These are phyloP conservation scores for Urochloa ruziziensis DNA, from an alignment of 176 grass and related monocot species.

Conservation along the genomic window DNA sequence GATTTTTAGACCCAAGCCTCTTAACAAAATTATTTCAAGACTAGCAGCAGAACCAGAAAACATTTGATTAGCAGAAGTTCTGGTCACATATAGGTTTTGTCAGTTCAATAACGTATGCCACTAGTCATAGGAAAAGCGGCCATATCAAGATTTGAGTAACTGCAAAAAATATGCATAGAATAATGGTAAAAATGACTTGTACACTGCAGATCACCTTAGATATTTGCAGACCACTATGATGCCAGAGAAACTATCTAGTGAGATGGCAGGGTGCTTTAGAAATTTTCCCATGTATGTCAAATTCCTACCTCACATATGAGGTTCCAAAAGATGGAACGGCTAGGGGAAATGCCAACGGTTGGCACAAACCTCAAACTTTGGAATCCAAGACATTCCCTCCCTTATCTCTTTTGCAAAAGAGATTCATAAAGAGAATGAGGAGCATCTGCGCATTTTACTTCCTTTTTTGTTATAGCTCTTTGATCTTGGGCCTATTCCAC, in stretches of 20 bases:
- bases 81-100: background rate
- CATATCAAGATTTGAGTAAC: background rate
- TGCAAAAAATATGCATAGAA: slow-evolving; percentile 4
- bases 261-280: slow-evolving; percentile 36
- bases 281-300: slow-evolving; percentile 38
- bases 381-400: background rate
- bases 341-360: background rate
- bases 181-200: slow-evolving; percentile 1
- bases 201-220: slow-evolving; percentile 7
- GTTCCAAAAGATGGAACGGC: slow-evolving; percentile 21
- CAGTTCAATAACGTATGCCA: background rate
- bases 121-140: background rate
- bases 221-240: slow-evolving; percentile 21
- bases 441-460: slow-evolving; percentile 28
- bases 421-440: slow-evolving; percentile 16
- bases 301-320: slow-evolving; percentile 13
- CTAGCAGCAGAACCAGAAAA: background rate
- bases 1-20: too few relatives aligned
- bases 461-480: background rate
- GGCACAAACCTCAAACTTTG: slow-evolving; percentile 27
- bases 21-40: background rate
- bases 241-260: slow-evolving; percentile 35
- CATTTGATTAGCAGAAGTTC: background rate
- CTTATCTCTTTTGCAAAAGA: slow-evolving; percentile 34
- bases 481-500: background rate